Evolutionary conservation across 176 grass and related monocot species (phyloP).

Genomic region (Bothriochloa decipiens): DNA sequence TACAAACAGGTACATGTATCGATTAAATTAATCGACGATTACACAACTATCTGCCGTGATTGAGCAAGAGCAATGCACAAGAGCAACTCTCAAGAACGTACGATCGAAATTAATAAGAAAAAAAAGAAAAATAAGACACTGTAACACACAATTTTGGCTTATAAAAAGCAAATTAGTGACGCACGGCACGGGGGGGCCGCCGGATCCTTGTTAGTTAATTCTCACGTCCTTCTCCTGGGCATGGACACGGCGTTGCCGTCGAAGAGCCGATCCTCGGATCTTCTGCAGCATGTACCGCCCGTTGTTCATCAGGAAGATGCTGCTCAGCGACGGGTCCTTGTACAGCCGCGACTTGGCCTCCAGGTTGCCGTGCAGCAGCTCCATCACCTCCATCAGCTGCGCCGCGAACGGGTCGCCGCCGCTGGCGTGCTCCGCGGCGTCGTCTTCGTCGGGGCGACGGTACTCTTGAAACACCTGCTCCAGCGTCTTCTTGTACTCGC

Average conservation of each 20-base stretch:
- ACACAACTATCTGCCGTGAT: no score
- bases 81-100: no score
- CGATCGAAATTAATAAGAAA: no score
- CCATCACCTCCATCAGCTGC: slow-evolving; percentile 80
- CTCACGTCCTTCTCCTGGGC: slow-evolving; percentile 53
- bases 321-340: slow-evolving; percentile 60
- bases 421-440: background rate
- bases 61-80: no score
- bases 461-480: slow-evolving; percentile 84
- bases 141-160: background rate
- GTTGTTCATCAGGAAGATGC: slow-evolving; percentile 98
- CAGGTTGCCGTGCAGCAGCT: slow-evolving; percentile 71
- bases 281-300: slow-evolving; percentile 87
- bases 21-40: no score
- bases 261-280: slow-evolving; percentile 82
- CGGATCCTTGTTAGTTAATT: background rate
- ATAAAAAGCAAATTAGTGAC: background rate
- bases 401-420: slow-evolving; percentile 61
- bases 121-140: background rate
- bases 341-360: slow-evolving; percentile 71
- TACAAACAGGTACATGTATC: no score
- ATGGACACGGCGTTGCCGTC: slow-evolving; percentile 73
- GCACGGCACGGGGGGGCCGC: no score
- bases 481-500: slow-evolving; percentile 82
- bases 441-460: slow-evolving; percentile 27